Evolutionary conservation across 768 basidiomycete species (phyloP), one percentile per base, ranked within the genome.

Genomic region (Pisolithus orientalis): DNA sequence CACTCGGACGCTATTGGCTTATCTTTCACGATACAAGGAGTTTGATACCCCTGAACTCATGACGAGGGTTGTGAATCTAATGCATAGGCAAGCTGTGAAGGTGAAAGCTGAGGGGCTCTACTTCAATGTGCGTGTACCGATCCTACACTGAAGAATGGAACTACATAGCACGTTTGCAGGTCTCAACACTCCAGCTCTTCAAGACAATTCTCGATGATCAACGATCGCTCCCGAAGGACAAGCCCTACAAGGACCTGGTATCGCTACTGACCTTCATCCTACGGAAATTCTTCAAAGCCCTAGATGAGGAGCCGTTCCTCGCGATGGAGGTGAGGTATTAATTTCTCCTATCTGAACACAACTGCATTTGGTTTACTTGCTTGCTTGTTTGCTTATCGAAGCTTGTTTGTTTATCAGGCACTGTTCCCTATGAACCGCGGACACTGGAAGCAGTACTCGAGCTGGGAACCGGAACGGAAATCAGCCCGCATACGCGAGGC

Each of bases 51-150:
- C 87, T 0, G 91, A 97, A 60, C 79, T 86, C 64, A 87, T 98
- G 84, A 90, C 89, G 66, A 81, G 94, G 44, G 86, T 92, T 38
- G 93, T 98, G 32, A 81, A 80, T 58, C 72, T 99, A 59, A 77
- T 99, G 59, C 91, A 98, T 65, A 82, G 96, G 13, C 91, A 95
- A 57, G 94, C 86, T 42, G 82, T 99, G 55, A 85, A 80, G 60
- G 85, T 87, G 14, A 94, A 96, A 66, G 91, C 93, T 1, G 96
- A 98, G 65, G 95, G 87, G 0, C 70, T 99, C 8, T 98, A 92
- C 70, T 99, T 95, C 80, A 91, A 94, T 71, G 95, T 93, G 54
- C 21, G 21, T 50, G 79, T 67, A 45, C 31, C 8, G 17, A 39
- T 24, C 14, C 47, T 28, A 24, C 28, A 31, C 38, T 55, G 27